These are phyloP conservation scores for Micractinium conductrix DNA, from an alignment of 139 green algal species.

Conservation along the genomic window DNA sequence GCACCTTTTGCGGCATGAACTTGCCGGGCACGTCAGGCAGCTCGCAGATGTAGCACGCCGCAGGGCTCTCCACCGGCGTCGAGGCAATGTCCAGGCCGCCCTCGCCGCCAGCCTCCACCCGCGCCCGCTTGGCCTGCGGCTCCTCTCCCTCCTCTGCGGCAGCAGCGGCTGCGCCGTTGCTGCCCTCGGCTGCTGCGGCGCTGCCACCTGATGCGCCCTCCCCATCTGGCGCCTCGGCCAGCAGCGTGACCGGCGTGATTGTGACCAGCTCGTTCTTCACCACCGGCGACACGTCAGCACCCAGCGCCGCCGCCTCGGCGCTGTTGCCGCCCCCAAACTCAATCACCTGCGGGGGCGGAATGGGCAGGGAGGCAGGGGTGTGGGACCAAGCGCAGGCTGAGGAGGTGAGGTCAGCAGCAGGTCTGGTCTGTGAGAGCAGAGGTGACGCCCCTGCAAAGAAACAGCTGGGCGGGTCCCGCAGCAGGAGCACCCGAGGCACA, in stretches of 20 bases:
- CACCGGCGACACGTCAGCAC: slow-evolving; percentile 6
- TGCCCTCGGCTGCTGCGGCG: too few relatives aligned
- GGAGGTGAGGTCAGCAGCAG: too few relatives aligned
- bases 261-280: slow-evolving; percentile 53
- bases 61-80: slow-evolving; percentile 26
- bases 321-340: slow-evolving; percentile 40
- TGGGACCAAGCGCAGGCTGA: too few relatives aligned
- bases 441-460: too few relatives aligned
- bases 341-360: too few relatives aligned
- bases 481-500: too few relatives aligned
- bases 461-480: too few relatives aligned
- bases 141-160: neutral
- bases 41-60: slow-evolving; percentile 76
- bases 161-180: neutral
- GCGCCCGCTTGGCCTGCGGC: slow-evolving; percentile 40
- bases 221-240: neutral
- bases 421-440: too few relatives aligned
- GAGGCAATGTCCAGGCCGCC: slow-evolving; percentile 15
- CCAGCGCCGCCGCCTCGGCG: neutral
- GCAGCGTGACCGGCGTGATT: slow-evolving; percentile 54
- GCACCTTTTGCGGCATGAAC: slow-evolving; percentile 79
- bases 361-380: too few relatives aligned
- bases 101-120: slow-evolving; percentile 7
- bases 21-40: slow-evolving; percentile 84
- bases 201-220: too few relatives aligned